Evolutionary conservation across 1,139 yeast species (phyloP).

Genomic region (Taiozyma onychis): DNA sequence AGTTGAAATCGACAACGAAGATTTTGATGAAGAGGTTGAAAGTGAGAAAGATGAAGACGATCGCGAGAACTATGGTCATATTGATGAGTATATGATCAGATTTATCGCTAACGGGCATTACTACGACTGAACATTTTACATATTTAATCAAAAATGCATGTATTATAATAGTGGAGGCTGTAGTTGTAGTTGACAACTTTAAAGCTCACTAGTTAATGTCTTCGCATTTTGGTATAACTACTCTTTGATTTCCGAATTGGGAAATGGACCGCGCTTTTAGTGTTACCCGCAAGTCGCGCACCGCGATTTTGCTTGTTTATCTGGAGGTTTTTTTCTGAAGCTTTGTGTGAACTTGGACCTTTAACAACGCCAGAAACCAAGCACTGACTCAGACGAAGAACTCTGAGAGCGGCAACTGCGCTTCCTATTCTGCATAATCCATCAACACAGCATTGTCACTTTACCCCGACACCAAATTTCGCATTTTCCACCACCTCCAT

Average conservation of each 20-base stretch:
- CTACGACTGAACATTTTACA: slow-evolving; percentile 32
- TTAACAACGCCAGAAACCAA: not conserved
- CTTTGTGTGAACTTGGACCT: not conserved
- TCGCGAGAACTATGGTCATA: slow-evolving; percentile 71
- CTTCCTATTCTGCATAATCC: not conserved
- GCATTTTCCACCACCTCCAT: not conserved
- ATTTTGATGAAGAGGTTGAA: slow-evolving; percentile 40
- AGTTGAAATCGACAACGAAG: slow-evolving; percentile 41
- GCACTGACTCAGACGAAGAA: not conserved
- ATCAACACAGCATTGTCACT: not conserved
- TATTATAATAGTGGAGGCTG: not conserved
- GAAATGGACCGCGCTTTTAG: not conserved
- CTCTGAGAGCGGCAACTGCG: not conserved
- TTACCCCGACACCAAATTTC: not conserved
- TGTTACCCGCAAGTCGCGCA: slow-evolving; percentile 1
- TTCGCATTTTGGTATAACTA: not conserved
- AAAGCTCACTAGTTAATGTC: not conserved
- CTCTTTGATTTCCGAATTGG: not conserved
- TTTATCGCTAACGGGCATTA: slow-evolving; percentile 81
- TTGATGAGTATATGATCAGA: slow-evolving; percentile 94
- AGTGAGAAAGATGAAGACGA: slow-evolving; percentile 46
- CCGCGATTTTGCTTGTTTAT: not conserved
- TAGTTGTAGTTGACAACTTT: not conserved
- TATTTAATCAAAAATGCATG: not conserved
- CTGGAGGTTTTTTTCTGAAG: not conserved